Evolutionary conservation across 345 rosid genomes (phyloP).

Genomic region (Hevea brasiliensis): DNA sequence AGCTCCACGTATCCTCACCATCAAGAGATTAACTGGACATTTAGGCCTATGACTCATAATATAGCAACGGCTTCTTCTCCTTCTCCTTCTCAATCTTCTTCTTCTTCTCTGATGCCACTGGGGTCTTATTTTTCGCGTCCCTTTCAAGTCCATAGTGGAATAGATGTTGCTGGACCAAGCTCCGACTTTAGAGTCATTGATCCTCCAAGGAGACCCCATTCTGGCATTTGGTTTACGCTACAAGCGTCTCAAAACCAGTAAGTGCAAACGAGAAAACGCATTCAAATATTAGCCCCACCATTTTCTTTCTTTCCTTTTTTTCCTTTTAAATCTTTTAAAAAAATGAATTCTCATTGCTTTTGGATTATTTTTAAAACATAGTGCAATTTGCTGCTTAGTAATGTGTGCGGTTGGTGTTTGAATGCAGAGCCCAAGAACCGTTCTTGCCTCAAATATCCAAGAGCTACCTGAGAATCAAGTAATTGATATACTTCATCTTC

Average conservation of each 20-base stretch:
- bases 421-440: constrained; percentile 79
- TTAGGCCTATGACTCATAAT: constrained; percentile 54
- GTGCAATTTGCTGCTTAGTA: neutral
- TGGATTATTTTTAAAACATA: neutral
- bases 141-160: constrained; percentile 46
- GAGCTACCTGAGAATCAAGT: constrained; percentile 99
- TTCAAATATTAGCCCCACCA: constrained; percentile 5
- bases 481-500: constrained; percentile 16
- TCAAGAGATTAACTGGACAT: constrained; percentile 64
- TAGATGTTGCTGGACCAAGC: constrained; percentile 62
- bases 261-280: constrained; percentile 30
- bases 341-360: neutral
- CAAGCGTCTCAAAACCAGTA: constrained; percentile 94
- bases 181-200: constrained; percentile 67
- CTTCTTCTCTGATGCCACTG: constrained; percentile 54
- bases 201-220: constrained; percentile 76
- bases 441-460: constrained; percentile 90
- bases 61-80: constrained; percentile 36
- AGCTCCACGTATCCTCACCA: constrained; percentile 41
- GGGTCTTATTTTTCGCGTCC: constrained; percentile 61
- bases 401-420: neutral
- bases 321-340: neutral
- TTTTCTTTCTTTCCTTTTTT: neutral
- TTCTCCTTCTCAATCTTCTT: constrained; percentile 39
- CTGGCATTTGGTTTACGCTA: constrained; percentile 95